Percentiles rank a stretch among this genome's conserved stretches.
Evolutionary conservation across 768 basidiomycete species (phyloP).

Genomic region (Trametes cingulata): DNA sequence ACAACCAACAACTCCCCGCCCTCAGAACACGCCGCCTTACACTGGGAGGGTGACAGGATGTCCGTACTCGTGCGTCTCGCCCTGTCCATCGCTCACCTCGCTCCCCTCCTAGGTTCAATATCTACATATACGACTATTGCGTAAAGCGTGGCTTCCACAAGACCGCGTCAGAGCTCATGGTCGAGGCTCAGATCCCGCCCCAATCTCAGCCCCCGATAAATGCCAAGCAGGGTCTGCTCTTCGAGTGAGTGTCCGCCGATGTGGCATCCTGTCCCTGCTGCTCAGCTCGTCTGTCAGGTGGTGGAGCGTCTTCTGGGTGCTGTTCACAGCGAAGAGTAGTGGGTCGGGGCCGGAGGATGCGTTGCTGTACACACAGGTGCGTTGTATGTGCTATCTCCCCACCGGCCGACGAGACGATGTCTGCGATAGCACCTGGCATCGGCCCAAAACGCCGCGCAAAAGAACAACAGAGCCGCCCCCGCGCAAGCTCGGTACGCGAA

Average conservation of each 20-base stretch:
- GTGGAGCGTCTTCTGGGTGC: conserved; percentile 90
- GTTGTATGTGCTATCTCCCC: conserved; percentile 28
- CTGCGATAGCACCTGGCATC: conserved; percentile 29
- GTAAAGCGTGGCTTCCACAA: conserved; percentile 74
- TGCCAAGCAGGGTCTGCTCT: conserved; percentile 78
- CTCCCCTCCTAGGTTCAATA: conserved; percentile 67
- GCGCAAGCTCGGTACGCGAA: conserved; percentile 10
- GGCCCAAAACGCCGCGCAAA: conserved; percentile 26
- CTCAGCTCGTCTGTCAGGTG: conserved; percentile 48
- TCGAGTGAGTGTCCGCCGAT: conserved; percentile 57
- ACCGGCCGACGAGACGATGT: conserved; percentile 24
- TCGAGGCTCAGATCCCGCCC: conserved; percentile 63
- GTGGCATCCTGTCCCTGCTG: not conserved
- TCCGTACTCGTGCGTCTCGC: conserved; percentile 37
- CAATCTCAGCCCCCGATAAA: conserved; percentile 77
- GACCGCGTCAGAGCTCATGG: conserved; percentile 66
- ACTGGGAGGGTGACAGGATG: conserved; percentile 90
- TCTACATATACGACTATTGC: conserved; percentile 88
- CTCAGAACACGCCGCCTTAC: conserved; percentile 31
- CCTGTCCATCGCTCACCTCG: not conserved
- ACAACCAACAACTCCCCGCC: not conserved
- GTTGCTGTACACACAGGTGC: conserved; percentile 67
- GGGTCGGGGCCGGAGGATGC: conserved; percentile 69
- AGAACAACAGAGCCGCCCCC: conserved; percentile 19
- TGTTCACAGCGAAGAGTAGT: conserved; percentile 79